These are phyloP conservation scores for Neurospora terricola DNA, from an alignment of 495 filamentous ascomycete genomes.

Conservation along the genomic window DNA sequence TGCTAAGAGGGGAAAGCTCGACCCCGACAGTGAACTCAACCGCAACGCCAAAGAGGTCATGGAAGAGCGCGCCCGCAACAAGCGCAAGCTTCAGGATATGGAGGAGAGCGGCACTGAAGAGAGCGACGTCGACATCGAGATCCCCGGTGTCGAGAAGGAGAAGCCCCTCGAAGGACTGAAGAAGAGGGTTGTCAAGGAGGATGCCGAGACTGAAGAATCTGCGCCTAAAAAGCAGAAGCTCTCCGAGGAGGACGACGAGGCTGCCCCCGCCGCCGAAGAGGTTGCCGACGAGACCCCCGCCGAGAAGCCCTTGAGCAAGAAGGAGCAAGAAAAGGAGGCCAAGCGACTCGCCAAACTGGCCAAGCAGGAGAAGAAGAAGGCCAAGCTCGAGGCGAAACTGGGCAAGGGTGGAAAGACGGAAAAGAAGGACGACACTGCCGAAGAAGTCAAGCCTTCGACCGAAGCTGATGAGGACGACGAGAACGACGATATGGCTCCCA, in stretches of 20 bases:
- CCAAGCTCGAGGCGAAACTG: slow-evolving; percentile 8
- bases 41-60: slow-evolving; percentile 77
- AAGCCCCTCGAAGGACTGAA: slow-evolving; percentile 44
- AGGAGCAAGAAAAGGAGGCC: slow-evolving; percentile 20
- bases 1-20: slow-evolving; percentile 72
- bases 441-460: slow-evolving; percentile 10
- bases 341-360: slow-evolving; percentile 16
- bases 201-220: slow-evolving; percentile 15
- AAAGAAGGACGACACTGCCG: slow-evolving; percentile 2
- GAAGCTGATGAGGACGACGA: slow-evolving; percentile 12
- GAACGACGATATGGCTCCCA: slow-evolving; percentile 23
- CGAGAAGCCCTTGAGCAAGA: slow-evolving; percentile 10
- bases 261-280: slow-evolving; percentile 4
- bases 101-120: slow-evolving; percentile 23
- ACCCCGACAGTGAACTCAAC: slow-evolving; percentile 61
- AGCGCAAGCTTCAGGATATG: slow-evolving; percentile 42
- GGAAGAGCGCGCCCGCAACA: slow-evolving; percentile 66
- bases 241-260: slow-evolving; percentile 11
- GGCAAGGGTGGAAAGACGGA: background rate
- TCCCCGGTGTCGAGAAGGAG: slow-evolving; percentile 40
- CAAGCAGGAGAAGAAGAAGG: slow-evolving; percentile 19
- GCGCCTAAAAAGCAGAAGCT: slow-evolving; percentile 25
- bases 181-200: slow-evolving; percentile 34
- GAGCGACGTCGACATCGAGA: slow-evolving; percentile 25
- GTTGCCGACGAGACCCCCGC: slow-evolving; percentile 3